phyloP scores from a whole-genome alignment of 108 stramenopile genomes.

The Seminavis robusta region DNA sequence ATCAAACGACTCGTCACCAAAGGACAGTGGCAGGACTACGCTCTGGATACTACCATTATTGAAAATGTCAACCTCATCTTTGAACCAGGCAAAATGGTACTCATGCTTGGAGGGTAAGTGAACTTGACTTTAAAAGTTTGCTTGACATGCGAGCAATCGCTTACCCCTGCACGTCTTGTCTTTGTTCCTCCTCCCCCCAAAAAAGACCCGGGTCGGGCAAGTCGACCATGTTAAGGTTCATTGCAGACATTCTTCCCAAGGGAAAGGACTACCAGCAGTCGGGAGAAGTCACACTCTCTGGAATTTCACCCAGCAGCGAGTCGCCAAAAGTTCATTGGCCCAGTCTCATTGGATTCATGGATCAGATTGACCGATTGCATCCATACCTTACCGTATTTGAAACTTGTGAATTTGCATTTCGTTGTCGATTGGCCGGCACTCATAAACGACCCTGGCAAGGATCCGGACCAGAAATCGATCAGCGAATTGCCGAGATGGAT shows the following conservation, averaged over 20 bases:
- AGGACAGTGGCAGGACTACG: too few species aligned
- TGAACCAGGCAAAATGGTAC: slow-evolving; percentile 72
- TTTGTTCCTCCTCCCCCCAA: too few species aligned
- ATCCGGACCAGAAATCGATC: slow-evolving; percentile 12
- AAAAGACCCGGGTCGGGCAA: slow-evolving; percentile 74
- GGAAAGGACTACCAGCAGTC: background rate
- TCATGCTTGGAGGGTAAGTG: slow-evolving; percentile 63
- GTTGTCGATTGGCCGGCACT: slow-evolving; percentile 53
- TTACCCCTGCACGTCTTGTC: too few species aligned
- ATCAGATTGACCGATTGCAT: slow-evolving; percentile 76
- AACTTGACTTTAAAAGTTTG: too few species aligned
- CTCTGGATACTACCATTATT: slow-evolving; percentile 17
- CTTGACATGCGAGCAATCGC: too few species aligned
- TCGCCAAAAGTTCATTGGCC: slow-evolving; percentile 46
- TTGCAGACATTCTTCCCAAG: slow-evolving; percentile 30
- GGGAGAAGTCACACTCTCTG: slow-evolving; percentile 38
- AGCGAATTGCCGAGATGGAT: slow-evolving; percentile 24
- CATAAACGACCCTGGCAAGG: slow-evolving; percentile 6
- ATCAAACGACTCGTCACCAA: too few species aligned
- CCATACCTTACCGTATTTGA: slow-evolving; percentile 74
- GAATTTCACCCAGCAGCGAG: slow-evolving; percentile 20
- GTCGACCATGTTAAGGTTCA: slow-evolving; percentile 53
- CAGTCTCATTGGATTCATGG: slow-evolving; percentile 32
- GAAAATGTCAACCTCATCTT: slow-evolving; percentile 57
- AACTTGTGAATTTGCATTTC: slow-evolving; percentile 73